Evolutionary conservation across 768 basidiomycete genomes (phyloP).

Genomic region (Rubroboletus satanas): DNA sequence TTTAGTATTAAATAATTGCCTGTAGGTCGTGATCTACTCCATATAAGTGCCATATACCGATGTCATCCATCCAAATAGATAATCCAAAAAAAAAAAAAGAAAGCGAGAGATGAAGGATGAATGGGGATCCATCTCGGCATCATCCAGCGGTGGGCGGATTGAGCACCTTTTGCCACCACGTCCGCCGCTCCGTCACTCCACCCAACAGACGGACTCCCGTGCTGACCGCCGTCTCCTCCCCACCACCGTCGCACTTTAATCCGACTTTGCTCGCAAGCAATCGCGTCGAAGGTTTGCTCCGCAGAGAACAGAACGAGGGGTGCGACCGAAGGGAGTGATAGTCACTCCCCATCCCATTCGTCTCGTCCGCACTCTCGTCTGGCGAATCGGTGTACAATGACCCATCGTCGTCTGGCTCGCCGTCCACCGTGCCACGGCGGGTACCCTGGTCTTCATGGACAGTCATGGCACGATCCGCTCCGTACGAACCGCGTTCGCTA

Average conservation of each 20-base stretch:
- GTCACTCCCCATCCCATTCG: constrained; percentile 19
- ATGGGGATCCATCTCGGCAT: not conserved
- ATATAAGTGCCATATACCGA: not conserved
- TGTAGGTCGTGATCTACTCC: too few relatives aligned
- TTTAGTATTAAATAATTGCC: too few relatives aligned
- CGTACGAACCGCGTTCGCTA: constrained; percentile 4
- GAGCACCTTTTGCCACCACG: constrained; percentile 33
- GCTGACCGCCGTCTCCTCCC: not conserved
- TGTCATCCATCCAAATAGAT: not conserved
- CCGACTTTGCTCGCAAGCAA: constrained; percentile 16
- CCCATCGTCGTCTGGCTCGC: constrained; percentile 13
- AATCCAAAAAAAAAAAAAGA: not conserved
- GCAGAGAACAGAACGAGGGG: constrained; percentile 24
- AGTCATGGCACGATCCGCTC: not conserved
- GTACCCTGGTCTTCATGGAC: not conserved
- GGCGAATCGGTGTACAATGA: constrained; percentile 25
- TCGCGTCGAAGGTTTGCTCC: constrained; percentile 16
- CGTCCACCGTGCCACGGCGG: not conserved
- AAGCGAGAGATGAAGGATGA: not conserved
- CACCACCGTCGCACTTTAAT: not conserved
- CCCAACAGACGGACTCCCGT: not conserved
- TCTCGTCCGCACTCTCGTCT: constrained; percentile 6
- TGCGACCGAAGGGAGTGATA: constrained; percentile 30
- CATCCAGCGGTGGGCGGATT: constrained; percentile 12
- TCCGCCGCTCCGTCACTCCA: constrained; percentile 19